phyloP scores from a whole-genome alignment of 768 basidiomycete genomes.

The Trametes coccinea region DNA sequence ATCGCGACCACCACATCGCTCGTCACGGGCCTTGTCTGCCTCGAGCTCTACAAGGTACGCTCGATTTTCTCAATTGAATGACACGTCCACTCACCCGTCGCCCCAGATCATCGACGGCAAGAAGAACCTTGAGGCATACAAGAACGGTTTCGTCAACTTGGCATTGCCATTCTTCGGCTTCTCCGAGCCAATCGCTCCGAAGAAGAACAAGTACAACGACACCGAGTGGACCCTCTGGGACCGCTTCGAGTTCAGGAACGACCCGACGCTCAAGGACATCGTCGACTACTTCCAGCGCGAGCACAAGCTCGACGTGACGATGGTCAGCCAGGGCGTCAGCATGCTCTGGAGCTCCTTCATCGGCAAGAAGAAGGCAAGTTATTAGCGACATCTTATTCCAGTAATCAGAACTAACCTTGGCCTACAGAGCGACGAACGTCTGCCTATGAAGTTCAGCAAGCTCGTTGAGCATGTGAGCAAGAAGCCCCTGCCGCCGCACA shows the following conservation, averaged over 20 bases:
- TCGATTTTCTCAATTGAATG: too few relatives aligned
- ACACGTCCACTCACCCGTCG: background rate
- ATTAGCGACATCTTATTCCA: background rate
- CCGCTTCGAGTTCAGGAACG: conserved; percentile 87
- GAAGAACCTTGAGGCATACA: conserved; percentile 90
- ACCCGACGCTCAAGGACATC: conserved; percentile 87
- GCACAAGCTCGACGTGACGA: conserved; percentile 85
- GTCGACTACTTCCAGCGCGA: conserved; percentile 79
- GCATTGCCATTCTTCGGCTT: conserved; percentile 99
- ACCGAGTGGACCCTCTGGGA: conserved; percentile 99
- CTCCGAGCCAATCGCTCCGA: conserved; percentile 91
- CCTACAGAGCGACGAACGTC: conserved; percentile 78
- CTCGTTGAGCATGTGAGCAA: conserved; percentile 93
- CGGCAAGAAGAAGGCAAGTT: conserved; percentile 85
- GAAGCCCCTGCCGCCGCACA: conserved; percentile 84
- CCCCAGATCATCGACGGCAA: conserved; percentile 93
- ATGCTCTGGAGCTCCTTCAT: conserved; percentile 98
- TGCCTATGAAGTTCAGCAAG: conserved; percentile 87
- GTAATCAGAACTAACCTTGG: background rate
- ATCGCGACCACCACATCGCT: conserved; percentile 98
- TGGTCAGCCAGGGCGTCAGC: conserved; percentile 97
- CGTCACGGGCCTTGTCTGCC: conserved; percentile 91
- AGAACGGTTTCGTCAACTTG: conserved; percentile 98
- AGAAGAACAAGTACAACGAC: conserved; percentile 83
- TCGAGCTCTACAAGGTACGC: conserved; percentile 93